These are phyloP conservation scores for Alternaria atra DNA, from an alignment of 2,329 filamentous ascomycete species.

Conservation along the genomic window DNA sequence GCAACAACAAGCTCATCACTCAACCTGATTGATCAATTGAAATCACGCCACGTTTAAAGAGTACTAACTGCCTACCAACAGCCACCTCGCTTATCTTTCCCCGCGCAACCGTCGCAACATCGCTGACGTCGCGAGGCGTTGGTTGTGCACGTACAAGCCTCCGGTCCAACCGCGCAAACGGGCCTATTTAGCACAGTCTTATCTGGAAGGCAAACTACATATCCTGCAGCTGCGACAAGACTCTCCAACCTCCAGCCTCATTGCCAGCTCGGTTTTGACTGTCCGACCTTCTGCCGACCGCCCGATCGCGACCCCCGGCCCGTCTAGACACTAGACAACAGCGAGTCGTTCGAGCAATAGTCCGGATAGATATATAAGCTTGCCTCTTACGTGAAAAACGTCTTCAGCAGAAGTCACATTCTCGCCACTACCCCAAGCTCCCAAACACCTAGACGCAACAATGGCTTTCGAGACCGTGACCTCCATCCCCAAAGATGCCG, in stretches of 20 bases:
- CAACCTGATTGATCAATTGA: background rate
- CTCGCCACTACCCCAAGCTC: constrained; percentile 6
- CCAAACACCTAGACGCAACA: constrained; percentile 14
- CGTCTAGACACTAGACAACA: constrained; percentile 4
- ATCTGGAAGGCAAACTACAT: constrained; percentile 42
- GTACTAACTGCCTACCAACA: background rate
- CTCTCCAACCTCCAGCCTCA: constrained; percentile 16
- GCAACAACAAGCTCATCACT: background rate
- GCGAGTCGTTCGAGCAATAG: constrained; percentile 4
- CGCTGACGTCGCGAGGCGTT: constrained; percentile 3
- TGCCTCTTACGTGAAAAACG: constrained; percentile 4
- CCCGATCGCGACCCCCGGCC: constrained; percentile 5
- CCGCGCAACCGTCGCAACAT: background rate
- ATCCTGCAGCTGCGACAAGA: constrained; percentile 34
- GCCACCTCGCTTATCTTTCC: background rate
- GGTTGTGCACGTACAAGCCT: constrained; percentile 31
- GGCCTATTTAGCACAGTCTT: constrained; percentile 35
- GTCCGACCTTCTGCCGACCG: constrained; percentile 22
- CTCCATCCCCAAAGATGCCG: constrained; percentile 68
- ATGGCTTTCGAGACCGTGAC: constrained; percentile 61
- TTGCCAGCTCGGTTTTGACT: constrained; percentile 4
- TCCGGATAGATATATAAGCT: constrained; percentile 15
- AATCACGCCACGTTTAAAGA: background rate
- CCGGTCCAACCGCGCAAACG: constrained; percentile 36
- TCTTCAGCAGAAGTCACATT: constrained; percentile 1